A percentile compares a stretch with the other conserved stretches of the same genome.
phyloP scores from a whole-genome alignment of 2,329 filamentous ascomycete genomes.

The Talaromyces sp. region DNA sequence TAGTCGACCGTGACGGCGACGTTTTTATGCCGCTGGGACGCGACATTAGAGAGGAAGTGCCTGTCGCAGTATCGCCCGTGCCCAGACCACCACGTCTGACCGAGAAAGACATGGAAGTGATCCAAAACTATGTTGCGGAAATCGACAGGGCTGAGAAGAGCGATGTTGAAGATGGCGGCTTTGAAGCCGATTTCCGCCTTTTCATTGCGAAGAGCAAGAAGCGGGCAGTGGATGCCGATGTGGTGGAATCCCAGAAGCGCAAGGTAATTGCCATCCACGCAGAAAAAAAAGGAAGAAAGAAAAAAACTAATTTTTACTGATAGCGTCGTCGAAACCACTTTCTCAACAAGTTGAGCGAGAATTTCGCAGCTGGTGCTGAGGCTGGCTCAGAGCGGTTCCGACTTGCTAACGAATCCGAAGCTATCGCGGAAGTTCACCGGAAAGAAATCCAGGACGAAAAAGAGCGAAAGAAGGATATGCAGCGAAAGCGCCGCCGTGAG shows the following conservation, averaged over 20 bases:
- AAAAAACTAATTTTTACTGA: constrained; percentile 15
- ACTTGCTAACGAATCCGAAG: constrained; percentile 71
- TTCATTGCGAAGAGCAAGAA: constrained; percentile 57
- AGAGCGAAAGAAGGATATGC: constrained; percentile 99
- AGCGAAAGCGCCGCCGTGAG: constrained; percentile 89
- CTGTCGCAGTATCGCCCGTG: constrained; percentile 21
- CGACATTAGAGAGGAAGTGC: constrained; percentile 18
- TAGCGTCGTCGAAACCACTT: constrained; percentile 57
- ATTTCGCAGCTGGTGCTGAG: constrained; percentile 64
- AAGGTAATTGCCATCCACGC: constrained; percentile 46
- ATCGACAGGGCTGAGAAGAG: constrained; percentile 55
- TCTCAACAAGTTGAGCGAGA: constrained; percentile 52
- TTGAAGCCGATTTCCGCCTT: constrained; percentile 49
- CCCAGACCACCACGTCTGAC: constrained; percentile 54
- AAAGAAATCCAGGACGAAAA: constrained; percentile 92
- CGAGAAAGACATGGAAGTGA: constrained; percentile 62
- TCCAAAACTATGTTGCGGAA: constrained; percentile 61
- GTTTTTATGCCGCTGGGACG: constrained; percentile 19
- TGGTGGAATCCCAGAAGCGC: constrained; percentile 59
- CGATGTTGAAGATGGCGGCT: constrained; percentile 52
- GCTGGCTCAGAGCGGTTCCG: constrained; percentile 73
- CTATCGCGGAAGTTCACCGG: constrained; percentile 79
- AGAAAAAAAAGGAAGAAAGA: not conserved
- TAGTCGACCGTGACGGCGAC: constrained; percentile 16
- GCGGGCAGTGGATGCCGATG: constrained; percentile 63